phyloP scores from a whole-genome alignment of 2,329 filamentous ascomycete genomes.

The Talaromyces sp. region DNA sequence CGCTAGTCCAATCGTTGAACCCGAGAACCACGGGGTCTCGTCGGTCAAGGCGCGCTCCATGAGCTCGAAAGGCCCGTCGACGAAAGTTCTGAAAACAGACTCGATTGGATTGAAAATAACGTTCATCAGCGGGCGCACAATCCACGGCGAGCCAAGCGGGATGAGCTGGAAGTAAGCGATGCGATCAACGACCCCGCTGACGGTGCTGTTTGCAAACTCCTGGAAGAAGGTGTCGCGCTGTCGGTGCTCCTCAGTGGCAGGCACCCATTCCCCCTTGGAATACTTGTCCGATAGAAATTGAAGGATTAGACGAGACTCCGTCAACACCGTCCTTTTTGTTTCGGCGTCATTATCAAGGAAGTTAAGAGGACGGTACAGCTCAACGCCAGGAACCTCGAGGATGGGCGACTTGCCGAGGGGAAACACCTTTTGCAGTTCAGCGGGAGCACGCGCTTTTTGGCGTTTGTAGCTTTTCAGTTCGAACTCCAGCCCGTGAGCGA shows the following conservation, averaged over 20 bases:
- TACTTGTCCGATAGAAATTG: slow-evolving; percentile 22
- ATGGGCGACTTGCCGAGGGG: slow-evolving; percentile 24
- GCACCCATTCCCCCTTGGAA: slow-evolving; percentile 15
- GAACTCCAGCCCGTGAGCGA: slow-evolving; percentile 16
- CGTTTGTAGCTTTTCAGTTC: slow-evolving; percentile 20
- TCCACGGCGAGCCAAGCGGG: slow-evolving; percentile 15
- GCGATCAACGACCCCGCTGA: slow-evolving; percentile 14
- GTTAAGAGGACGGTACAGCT: slow-evolving; percentile 5
- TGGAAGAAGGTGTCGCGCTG: slow-evolving; percentile 19
- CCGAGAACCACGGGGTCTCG: slow-evolving; percentile 26
- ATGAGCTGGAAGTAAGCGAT: slow-evolving; percentile 19
- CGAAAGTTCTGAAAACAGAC: slow-evolving; percentile 15
- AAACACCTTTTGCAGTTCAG: slow-evolving; percentile 15
- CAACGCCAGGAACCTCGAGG: slow-evolving; percentile 12
- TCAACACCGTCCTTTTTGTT: slow-evolving; percentile 13
- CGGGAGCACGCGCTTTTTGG: slow-evolving; percentile 7
- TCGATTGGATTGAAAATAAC: slow-evolving; percentile 18
- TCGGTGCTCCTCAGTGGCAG: slow-evolving; percentile 15
- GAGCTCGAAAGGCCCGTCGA: slow-evolving; percentile 15
- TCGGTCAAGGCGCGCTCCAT: slow-evolving; percentile 21
- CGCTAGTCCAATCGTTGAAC: slow-evolving; percentile 23
- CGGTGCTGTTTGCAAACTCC: slow-evolving; percentile 18
- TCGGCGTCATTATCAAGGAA: neutral
- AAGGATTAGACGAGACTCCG: slow-evolving; percentile 22
- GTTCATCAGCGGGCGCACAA: slow-evolving; percentile 15